These are phyloP conservation scores for Solanum sejunctum DNA, from an alignment of 257 asterid genomes.

Conservation along the genomic window DNA sequence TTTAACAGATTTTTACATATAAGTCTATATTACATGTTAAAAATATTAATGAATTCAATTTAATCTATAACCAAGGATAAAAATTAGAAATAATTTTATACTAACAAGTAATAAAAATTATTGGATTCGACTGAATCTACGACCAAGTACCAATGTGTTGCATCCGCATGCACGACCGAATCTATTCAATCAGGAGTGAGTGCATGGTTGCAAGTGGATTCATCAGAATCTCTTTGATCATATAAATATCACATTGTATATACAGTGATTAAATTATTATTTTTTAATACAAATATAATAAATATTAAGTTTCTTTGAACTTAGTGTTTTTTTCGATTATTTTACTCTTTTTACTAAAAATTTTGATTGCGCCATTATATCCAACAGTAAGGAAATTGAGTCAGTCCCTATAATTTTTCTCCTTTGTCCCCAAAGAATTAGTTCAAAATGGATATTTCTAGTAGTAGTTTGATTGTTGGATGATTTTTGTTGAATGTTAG, in stretches of 20 bases:
- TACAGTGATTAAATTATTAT: not conserved
- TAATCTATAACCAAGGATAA: not conserved
- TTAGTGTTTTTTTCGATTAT: not conserved
- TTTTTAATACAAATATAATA: not conserved
- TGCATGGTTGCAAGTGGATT: not conserved
- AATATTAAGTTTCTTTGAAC: not conserved
- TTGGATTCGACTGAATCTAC: not conserved
- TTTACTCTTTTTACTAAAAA: not conserved
- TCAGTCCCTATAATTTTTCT: not conserved
- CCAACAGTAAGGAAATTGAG: not conserved
- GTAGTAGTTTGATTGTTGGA: constrained; percentile 18
- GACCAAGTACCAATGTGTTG: not conserved
- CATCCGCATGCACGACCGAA: too few relatives aligned
- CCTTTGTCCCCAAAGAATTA: not conserved
- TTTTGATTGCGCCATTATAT: not conserved
- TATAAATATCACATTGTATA: not conserved
- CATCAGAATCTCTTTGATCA: not conserved
- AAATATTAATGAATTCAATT: not conserved
- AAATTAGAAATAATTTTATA: too few relatives aligned
- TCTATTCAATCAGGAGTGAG: not conserved
- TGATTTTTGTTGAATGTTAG: constrained; percentile 29
- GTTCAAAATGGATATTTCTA: not conserved
- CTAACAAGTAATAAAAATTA: not conserved
- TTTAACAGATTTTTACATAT: not conserved
- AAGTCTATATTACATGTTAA: not conserved